A percentile compares a stretch with the other conserved stretches of the same genome.
phyloP scores from a whole-genome alignment of 352 stramenopile species.

The Globisporangium echinulatum region DNA sequence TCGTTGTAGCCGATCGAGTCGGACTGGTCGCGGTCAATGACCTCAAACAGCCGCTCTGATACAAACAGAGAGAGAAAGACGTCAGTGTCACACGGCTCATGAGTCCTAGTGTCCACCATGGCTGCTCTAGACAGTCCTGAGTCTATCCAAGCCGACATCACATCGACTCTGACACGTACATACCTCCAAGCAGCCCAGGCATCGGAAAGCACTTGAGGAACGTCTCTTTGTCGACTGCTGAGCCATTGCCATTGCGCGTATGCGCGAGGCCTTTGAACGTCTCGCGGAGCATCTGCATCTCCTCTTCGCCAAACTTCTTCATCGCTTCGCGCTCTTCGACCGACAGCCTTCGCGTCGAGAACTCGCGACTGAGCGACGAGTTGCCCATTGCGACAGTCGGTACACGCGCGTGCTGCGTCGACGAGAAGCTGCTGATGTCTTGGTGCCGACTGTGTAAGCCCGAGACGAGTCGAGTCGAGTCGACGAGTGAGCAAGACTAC shows the following conservation, averaged over 20 bases:
- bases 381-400: slow-evolving; percentile 41
- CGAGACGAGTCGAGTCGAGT: no score
- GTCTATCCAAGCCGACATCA: neutral
- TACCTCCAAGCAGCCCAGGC: slow-evolving; percentile 82
- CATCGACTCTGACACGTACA: neutral
- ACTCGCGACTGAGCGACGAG: slow-evolving; percentile 46
- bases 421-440: neutral
- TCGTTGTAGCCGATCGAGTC: slow-evolving; percentile 89
- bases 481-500: no score
- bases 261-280: slow-evolving; percentile 75
- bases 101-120: no score
- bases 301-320: slow-evolving; percentile 73
- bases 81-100: no score
- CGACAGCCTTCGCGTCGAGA: slow-evolving; percentile 39
- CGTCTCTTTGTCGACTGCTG: slow-evolving; percentile 87
- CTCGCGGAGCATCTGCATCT: slow-evolving; percentile 71
- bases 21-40: slow-evolving; percentile 88
- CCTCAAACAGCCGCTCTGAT: slow-evolving; percentile 86
- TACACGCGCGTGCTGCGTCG: no score
- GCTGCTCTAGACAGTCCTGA: neutral
- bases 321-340: slow-evolving; percentile 54
- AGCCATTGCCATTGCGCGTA: slow-evolving; percentile 34
- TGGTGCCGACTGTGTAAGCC: no score
- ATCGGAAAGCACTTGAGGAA: slow-evolving; percentile 93
- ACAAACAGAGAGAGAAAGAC: neutral